Base-by-base conservation (phyloP, 805 yeast species). In the Starmerella stigmatis region DNA sequence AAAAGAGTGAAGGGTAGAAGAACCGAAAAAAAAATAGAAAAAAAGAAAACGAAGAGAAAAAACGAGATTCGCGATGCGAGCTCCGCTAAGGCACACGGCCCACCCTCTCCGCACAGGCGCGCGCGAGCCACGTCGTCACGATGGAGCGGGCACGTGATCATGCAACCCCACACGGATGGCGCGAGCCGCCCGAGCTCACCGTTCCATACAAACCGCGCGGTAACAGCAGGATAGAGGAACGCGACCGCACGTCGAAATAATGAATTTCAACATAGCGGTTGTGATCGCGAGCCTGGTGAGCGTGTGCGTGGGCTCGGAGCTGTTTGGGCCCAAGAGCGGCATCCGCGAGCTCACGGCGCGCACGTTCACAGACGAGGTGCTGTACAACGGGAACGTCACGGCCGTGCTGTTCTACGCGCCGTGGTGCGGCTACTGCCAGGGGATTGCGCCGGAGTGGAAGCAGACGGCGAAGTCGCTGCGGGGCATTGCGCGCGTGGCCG, bases 381-480 rank as follows among this genome's bases (percentile, higher is more conserved):
- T 76, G 34, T 62, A 69, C 19, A 70, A 94, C 2, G 86, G 86
- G 59, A 81, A 85, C 56, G 81, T 94, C 2, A 64, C 94, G 1
- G 55, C 88, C 46, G 94, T 89, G 46, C 83, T 85, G 70, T 89
- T 88, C 68, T 88, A 84, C 61, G 96, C 97, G 40, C 94, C 96
- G 62, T 89, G 97, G 96, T 88, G 96, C 72, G 96, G 96, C 15
- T 92, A 88, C 69, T 88, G 96, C 73, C 86, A 88, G 71, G 72
- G 76, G 46, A 66, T 89, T 41, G 74, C 77, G 47, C 79, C 81
- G 3, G 76, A 75, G 2, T 81, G 70, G 62, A 66, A 69, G 40
- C 79, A 79, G 57, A 75, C 79, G 12, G 94, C 83, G 6, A 74
- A 73, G 42, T 61, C 65, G 23, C 66, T 83, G 6, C 72, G 73